These are phyloP conservation scores for Hanseniaspora clermontiae DNA, from an alignment of 805 yeast genomes.

Conservation along the genomic window DNA sequence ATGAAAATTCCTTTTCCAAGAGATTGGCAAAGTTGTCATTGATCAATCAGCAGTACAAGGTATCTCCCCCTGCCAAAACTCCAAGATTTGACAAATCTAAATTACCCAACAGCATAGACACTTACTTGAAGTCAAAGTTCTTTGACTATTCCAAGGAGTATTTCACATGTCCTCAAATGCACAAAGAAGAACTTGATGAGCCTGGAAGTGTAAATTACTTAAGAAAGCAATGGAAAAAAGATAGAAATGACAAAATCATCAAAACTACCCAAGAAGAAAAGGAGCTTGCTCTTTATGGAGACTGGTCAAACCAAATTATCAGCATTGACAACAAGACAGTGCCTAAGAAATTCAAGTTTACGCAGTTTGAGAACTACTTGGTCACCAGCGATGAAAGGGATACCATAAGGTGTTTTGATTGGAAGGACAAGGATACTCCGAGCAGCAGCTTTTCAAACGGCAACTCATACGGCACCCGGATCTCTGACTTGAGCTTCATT, in stretches of 20 bases:
- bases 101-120: slow-evolving; percentile 20
- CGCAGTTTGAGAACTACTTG: slow-evolving; percentile 81
- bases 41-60: slow-evolving; percentile 27
- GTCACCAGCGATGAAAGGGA: slow-evolving; percentile 76
- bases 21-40: slow-evolving; percentile 18
- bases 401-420: slow-evolving; percentile 75
- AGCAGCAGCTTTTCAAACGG: slow-evolving; percentile 60
- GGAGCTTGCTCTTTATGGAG: slow-evolving; percentile 65
- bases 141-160: slow-evolving; percentile 72
- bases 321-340: slow-evolving; percentile 62
- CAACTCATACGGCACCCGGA: slow-evolving; percentile 76
- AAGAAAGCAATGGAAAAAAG: slow-evolving; percentile 75
- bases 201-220: slow-evolving; percentile 83
- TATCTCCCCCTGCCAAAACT: slow-evolving; percentile 43
- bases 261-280: slow-evolving; percentile 86
- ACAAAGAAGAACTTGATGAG: slow-evolving; percentile 70
- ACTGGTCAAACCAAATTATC: slow-evolving; percentile 59
- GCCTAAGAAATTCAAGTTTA: slow-evolving; percentile 64
- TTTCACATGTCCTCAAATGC: slow-evolving; percentile 93
- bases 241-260: slow-evolving; percentile 74
- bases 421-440: slow-evolving; percentile 50
- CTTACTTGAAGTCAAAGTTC: slow-evolving; percentile 51
- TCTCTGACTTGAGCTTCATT: slow-evolving; percentile 72
- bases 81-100: slow-evolving; percentile 36
- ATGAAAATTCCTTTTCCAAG: slow-evolving; percentile 3